Percentiles rank a stretch among this genome's conserved stretches.
phyloP scores from a whole-genome alignment of 148 eudicot genomes.

The Bassia scoparia region DNA sequence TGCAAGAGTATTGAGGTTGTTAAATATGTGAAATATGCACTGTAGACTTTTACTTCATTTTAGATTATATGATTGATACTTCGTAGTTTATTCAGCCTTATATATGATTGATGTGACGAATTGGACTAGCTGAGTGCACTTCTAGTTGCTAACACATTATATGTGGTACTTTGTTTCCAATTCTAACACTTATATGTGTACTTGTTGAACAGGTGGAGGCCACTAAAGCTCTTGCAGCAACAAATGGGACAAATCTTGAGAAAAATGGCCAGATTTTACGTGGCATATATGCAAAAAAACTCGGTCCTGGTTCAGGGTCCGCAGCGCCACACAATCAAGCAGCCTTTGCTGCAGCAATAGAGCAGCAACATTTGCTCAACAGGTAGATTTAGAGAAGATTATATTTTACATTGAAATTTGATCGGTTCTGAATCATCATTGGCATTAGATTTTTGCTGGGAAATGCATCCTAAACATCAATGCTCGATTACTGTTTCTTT shows the following conservation, averaged over 20 bases:
- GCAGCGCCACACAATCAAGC: slow-evolving; percentile 79
- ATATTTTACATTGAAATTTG: neutral
- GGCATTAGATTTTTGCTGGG: neutral
- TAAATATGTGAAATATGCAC: too few species aligned
- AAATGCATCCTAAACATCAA: neutral
- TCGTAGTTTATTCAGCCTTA: too few species aligned
- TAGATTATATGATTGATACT: too few species aligned
- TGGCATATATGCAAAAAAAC: slow-evolving; percentile 95
- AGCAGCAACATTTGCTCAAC: slow-evolving; percentile 97
- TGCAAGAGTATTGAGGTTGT: too few species aligned
- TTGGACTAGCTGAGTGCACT: too few species aligned
- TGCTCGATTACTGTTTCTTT: neutral
- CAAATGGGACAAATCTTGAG: slow-evolving; percentile 84
- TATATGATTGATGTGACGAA: too few species aligned
- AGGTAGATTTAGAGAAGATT: slow-evolving; percentile 37
- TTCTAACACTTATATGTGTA: neutral
- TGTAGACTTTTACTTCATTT: too few species aligned
- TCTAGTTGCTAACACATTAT: too few species aligned
- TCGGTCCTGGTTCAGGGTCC: slow-evolving; percentile 75
- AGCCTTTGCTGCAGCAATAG: slow-evolving; percentile 97
- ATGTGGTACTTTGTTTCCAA: neutral
- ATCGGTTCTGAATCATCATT: neutral
- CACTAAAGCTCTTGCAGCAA: slow-evolving; percentile 85
- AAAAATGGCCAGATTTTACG: slow-evolving; percentile 92
- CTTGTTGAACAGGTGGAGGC: slow-evolving; percentile 68